Base-by-base conservation (phyloP, 129 eudicot genomes). In the Sambucus nigra region DNA sequence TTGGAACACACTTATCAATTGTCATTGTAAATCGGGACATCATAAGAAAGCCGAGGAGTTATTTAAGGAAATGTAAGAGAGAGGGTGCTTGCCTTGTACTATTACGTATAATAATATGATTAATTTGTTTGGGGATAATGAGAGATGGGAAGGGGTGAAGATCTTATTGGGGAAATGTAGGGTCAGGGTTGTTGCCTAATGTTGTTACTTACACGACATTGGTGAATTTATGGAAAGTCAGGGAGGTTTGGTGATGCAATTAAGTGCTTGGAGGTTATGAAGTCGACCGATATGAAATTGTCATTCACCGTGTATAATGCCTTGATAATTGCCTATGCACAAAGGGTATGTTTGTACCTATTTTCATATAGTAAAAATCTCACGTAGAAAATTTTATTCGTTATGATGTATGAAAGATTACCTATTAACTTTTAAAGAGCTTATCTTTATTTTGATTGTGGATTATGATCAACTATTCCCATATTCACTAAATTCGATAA, bases 321-420 rank as follows among this genome's bases (percentile, higher is more conserved):
- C n/a, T 59, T 91, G 74, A 91, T 91, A 55, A 91, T 85, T 72
- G 98, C 95, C 47, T 91, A 91, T 60, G 98, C 98, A 19, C 98
- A 82, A 63, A 81, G 80, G 87, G 98, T 91, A 86, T 44, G 58
- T 71, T 63, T 26, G 44, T 38, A 35, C 57, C 42, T 60, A 19
- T 44, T 4, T 9, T 31, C 9, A n/a, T n/a, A n/a, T n/a, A n/a
- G n/a, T n/a, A n/a, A n/a, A n/a, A n/a, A n/a, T n/a, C n/a, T n/a
- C n/a, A n/a, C n/a, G n/a, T n/a, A n/a, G n/a, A n/a, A n/a, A n/a
- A n/a, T n/a, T n/a, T n/a, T n/a, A n/a, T n/a, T n/a, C n/a, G n/a
- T n/a, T n/a, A n/a, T n/a, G n/a, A n/a, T n/a, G n/a, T n/a, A n/a
- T n/a, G n/a, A n/a, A n/a, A n/a, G n/a, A n/a, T n/a, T n/a, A n/a